A percentile compares a stretch with the other conserved stretches of the same genome.
Conservation (phyloP, 2,329 filamentous ascomycete genomes). For the Sordariomycetes sp. region DNA sequence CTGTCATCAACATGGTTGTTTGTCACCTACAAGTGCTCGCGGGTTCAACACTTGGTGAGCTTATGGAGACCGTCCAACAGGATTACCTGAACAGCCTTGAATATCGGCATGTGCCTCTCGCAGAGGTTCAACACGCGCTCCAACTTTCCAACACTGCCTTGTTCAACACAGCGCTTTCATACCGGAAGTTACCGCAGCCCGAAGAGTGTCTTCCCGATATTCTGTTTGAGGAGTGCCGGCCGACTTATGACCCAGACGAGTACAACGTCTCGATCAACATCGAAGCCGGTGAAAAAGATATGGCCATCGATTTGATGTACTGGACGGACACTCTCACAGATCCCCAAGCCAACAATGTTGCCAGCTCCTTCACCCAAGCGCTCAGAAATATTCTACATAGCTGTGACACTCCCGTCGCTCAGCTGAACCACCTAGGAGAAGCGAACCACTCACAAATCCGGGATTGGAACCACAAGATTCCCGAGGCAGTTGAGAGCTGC, state of each 20-base stretch:
- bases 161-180: constrained; percentile 9
- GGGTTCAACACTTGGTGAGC: neutral
- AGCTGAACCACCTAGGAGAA: constrained; percentile 18
- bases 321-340: constrained; percentile 12
- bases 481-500: neutral
- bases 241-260: constrained; percentile 11
- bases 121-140: constrained; percentile 5
- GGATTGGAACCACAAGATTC: neutral
- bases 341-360: constrained; percentile 10
- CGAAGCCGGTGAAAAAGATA: constrained; percentile 11
- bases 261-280: constrained; percentile 12
- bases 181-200: constrained; percentile 6
- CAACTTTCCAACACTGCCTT: constrained; percentile 2
- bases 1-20: constrained; percentile 45
- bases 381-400: constrained; percentile 11
- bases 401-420: constrained; percentile 2
- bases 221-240: constrained; percentile 11
- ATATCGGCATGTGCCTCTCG: constrained; percentile 4
- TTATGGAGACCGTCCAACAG: constrained; percentile 14
- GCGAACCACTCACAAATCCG: neutral
- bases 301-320: constrained; percentile 11
- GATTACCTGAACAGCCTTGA: constrained; percentile 3
- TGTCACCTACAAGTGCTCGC: constrained; percentile 15
- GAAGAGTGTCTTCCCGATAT: constrained; percentile 6
- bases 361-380: constrained; percentile 10